These are phyloP conservation scores for Tilletia horrida DNA, from an alignment of 1,284 basidiomycete species.

Conservation along the genomic window DNA sequence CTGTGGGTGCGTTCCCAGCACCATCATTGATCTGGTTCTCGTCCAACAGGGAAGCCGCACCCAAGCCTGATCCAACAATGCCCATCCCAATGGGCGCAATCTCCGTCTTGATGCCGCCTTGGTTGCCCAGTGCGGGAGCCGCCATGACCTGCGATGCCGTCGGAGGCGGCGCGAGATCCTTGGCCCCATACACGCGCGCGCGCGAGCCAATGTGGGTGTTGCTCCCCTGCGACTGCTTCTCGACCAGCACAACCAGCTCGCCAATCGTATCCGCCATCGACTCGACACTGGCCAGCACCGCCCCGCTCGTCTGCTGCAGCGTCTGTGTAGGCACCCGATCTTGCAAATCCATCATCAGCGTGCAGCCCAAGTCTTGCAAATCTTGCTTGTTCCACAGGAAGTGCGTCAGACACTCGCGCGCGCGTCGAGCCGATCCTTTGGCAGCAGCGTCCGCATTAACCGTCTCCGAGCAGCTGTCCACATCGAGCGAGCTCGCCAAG, in stretches of 20 bases:
- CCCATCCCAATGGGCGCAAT: not conserved
- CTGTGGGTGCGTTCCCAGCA: not conserved
- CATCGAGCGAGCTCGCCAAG: constrained; percentile 39
- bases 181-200: constrained; percentile 36
- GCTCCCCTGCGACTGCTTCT: constrained; percentile 34
- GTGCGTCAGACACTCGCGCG: constrained; percentile 30
- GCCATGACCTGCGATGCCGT: constrained; percentile 20
- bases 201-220: constrained; percentile 36
- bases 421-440: constrained; percentile 20
- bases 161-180: constrained; percentile 28
- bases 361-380: constrained; percentile 32
- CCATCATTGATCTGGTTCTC: constrained; percentile 19
- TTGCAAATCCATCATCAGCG: constrained; percentile 34
- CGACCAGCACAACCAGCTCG: constrained; percentile 29
- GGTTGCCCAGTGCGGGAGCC: not conserved
- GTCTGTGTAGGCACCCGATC: constrained; percentile 21
- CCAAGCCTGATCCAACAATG: not conserved
- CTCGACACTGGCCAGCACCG: not conserved
- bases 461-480: constrained; percentile 32
- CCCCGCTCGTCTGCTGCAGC: not conserved
- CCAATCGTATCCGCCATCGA: constrained; percentile 26
- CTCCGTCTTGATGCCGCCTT: not conserved
- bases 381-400: constrained; percentile 39
- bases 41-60: constrained; percentile 9
- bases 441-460: constrained; percentile 26